Conservation (phyloP, 73 alveolate genomes). For the Paraurostyla sp. region DNA sequence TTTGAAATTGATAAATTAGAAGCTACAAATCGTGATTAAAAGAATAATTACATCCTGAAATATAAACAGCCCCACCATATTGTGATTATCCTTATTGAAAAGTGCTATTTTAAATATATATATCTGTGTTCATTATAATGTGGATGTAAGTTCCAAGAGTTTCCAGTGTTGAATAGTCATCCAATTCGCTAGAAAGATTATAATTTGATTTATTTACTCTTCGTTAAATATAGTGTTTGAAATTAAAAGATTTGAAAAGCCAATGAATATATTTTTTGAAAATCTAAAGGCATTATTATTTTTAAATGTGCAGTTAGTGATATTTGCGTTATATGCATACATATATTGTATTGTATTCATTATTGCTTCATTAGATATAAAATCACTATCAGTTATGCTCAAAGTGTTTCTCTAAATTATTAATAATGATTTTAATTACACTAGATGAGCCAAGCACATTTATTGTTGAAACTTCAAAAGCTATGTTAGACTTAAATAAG, state of each 20-base stretch:
- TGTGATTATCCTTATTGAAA: background rate
- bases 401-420: no score
- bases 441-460: background rate
- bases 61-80: background rate
- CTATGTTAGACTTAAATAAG: background rate
- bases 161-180: background rate
- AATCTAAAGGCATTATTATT: background rate
- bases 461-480: background rate
- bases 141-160: background rate
- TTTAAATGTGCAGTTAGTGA: background rate
- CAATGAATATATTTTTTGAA: conserved; percentile 16
- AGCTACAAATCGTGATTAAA: no score
- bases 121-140: background rate
- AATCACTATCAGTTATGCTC: no score
- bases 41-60: no score
- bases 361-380: no score
- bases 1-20: background rate
- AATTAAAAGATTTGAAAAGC: background rate
- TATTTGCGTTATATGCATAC: no score
- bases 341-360: no score
- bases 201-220: background rate
- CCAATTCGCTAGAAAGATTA: background rate
- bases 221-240: background rate
- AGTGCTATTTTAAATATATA: background rate
- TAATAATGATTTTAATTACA: no score